Conservation (phyloP, 257 asterid genomes). For the Echites panduratus region DNA sequence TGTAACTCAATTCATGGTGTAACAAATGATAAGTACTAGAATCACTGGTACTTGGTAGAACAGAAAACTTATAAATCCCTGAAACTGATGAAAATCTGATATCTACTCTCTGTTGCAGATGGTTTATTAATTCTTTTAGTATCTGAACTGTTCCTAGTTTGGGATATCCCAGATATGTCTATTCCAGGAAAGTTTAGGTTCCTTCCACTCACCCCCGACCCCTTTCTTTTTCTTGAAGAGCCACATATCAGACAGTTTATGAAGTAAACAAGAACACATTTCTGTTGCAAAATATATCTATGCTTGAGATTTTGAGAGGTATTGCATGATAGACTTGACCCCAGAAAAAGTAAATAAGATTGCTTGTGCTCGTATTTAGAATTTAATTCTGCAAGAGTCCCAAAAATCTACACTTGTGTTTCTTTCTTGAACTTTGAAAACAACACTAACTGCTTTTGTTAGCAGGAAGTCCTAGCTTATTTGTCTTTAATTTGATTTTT, state of each 20-base stretch:
- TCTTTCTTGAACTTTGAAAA: background rate
- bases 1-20: background rate
- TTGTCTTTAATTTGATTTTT: background rate
- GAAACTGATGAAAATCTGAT: background rate
- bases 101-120: background rate
- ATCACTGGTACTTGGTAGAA: background rate
- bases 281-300: background rate
- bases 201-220: background rate
- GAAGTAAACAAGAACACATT: background rate
- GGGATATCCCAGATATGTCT: background rate
- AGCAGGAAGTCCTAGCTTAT: background rate
- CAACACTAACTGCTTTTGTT: background rate
- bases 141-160: background rate
- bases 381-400: background rate
- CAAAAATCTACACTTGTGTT: background rate
- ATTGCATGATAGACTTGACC: background rate
- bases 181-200: background rate
- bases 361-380: background rate
- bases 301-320: background rate
- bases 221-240: background rate
- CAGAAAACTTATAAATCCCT: background rate
- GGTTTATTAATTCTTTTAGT: background rate
- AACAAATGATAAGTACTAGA: background rate
- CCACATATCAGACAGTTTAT: background rate
- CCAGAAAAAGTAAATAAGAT: background rate